Conservation (phyloP, 23 red algal species). For the Gracilaria domingensis region DNA sequence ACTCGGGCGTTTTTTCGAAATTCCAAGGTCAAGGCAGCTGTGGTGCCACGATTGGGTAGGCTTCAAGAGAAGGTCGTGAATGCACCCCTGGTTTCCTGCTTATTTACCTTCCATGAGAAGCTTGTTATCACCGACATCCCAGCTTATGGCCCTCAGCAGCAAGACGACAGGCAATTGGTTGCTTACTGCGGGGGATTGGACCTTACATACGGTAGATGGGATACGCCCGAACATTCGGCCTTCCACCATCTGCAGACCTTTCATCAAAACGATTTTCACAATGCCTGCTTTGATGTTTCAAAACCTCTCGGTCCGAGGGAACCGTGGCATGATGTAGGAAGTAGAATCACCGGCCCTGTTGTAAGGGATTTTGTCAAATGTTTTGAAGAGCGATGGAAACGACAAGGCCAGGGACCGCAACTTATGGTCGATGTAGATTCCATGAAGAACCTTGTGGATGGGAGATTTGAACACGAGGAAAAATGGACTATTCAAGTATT, state of each 20-base stretch:
- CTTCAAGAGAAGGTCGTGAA: conserved; percentile 53
- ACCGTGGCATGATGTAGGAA: conserved; percentile 82
- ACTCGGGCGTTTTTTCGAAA: conserved; percentile 69
- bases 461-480: conserved; percentile 55
- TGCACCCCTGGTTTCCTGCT: conserved; percentile 50
- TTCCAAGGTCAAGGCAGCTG: conserved; percentile 67
- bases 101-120: conserved; percentile 78
- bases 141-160: conserved; percentile 12
- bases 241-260: conserved; percentile 42
- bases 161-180: conserved; percentile 51
- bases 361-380: conserved; percentile 56
- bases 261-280: conserved; percentile 75
- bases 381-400: conserved; percentile 77
- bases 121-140: conserved; percentile 61
- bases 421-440: conserved; percentile 39
- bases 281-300: conserved; percentile 62
- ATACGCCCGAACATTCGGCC: conserved; percentile 62
- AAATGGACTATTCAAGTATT: conserved; percentile 82
- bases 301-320: conserved; percentile 58
- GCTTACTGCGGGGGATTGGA: conserved; percentile 80
- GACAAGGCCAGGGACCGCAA: conserved; percentile 50
- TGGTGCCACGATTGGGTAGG: conserved; percentile 63
- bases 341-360: conserved; percentile 49
- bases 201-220: conserved; percentile 71
- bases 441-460: conserved; percentile 40